A percentile compares a stretch with the other conserved stretches of the same genome.
phyloP scores from a whole-genome alignment of 2,329 filamentous ascomycete genomes.

The Cyclaneusma minus region DNA sequence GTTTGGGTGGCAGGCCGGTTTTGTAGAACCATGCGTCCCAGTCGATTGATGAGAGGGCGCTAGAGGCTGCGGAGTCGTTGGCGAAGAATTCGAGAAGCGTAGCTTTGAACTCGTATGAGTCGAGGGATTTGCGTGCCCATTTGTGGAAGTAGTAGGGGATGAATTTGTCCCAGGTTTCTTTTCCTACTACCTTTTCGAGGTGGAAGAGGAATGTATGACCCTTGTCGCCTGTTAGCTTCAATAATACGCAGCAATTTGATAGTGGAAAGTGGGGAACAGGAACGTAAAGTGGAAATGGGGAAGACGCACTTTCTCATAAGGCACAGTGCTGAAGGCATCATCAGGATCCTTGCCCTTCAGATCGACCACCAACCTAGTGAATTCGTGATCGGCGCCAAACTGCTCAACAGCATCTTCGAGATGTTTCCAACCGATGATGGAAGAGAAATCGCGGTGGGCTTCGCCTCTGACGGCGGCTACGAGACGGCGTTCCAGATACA shows the following conservation, averaged over 20 bases:
- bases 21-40: constrained; percentile 84
- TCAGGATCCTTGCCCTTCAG: constrained; percentile 88
- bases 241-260: too few species aligned
- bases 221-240: too few species aligned
- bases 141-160: constrained; percentile 88
- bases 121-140: constrained; percentile 74
- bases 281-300: background rate
- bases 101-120: constrained; percentile 87
- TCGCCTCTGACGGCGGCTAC: constrained; percentile 66
- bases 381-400: constrained; percentile 74
- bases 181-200: constrained; percentile 72
- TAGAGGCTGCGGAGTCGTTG: constrained; percentile 41
- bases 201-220: constrained; percentile 90
- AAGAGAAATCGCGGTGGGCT: constrained; percentile 77
- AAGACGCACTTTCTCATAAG: constrained; percentile 60
- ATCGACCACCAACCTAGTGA: constrained; percentile 79
- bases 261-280: constrained; percentile 1
- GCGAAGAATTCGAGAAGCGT: constrained; percentile 78
- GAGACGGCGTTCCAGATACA: constrained; percentile 82
- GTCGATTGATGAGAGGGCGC: constrained; percentile 59
- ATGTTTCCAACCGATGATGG: constrained; percentile 91
- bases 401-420: constrained; percentile 60
- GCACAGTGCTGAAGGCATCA: constrained; percentile 82
- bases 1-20: constrained; percentile 82
- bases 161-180: constrained; percentile 83